Percentiles rank a stretch among this genome's conserved stretches.
phyloP scores from a whole-genome alignment of 164 flowering plant species.

The Berberis thunbergii region DNA sequence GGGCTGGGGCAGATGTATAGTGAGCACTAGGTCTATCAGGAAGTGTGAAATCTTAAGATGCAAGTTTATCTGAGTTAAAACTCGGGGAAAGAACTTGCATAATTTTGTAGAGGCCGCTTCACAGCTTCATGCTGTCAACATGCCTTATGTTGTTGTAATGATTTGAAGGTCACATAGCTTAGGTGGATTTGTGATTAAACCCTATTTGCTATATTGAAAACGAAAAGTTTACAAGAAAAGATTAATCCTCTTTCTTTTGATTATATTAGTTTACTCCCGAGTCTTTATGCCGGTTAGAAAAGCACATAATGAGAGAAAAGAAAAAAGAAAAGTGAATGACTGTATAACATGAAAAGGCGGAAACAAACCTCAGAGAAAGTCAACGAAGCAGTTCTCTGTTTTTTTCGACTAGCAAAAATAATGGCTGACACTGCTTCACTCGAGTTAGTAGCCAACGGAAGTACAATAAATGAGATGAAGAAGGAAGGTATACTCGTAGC shows the following conservation, averaged over 20 bases:
- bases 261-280: not conserved
- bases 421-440: conserved; percentile 87
- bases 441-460: conserved; percentile 89
- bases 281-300: not conserved
- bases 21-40: no score
- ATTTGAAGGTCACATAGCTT: not conserved
- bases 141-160: no score
- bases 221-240: not conserved
- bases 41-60: no score
- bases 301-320: not conserved
- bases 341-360: not conserved
- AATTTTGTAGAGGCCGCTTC: no score
- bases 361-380: conserved; percentile 80
- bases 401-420: conserved; percentile 66
- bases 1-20: no score
- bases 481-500: conserved; percentile 83
- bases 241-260: not conserved
- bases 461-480: conserved; percentile 78
- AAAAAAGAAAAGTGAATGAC: not conserved
- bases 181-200: not conserved
- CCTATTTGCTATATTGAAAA: not conserved
- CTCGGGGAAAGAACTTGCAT: no score
- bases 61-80: no score
- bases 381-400: conserved; percentile 58
- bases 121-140: no score